Evolutionary conservation across 768 basidiomycete species (phyloP).

Genomic region (Hydnum rufescens): DNA sequence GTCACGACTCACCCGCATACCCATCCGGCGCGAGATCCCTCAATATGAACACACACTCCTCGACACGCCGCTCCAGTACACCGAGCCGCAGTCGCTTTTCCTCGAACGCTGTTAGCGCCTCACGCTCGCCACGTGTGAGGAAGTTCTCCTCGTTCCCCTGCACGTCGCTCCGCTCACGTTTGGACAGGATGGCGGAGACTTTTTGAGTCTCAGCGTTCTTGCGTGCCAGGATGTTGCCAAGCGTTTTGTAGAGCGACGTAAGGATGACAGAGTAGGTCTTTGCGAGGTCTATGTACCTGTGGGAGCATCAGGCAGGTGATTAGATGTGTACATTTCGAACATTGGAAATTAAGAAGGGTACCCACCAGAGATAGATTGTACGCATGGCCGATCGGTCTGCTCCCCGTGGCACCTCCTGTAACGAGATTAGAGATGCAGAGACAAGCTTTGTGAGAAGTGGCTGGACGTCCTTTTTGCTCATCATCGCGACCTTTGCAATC

Average conservation of each 20-base stretch:
- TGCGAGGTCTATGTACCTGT: slow-evolving; percentile 73
- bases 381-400: slow-evolving; percentile 76
- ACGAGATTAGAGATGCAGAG: slow-evolving; percentile 63
- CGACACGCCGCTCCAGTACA: slow-evolving; percentile 67
- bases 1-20: not conserved
- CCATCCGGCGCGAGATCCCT: slow-evolving; percentile 35
- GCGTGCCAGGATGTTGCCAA: slow-evolving; percentile 67
- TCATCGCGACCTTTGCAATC: slow-evolving; percentile 89
- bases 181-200: slow-evolving; percentile 42
- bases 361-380: slow-evolving; percentile 82
- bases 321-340: slow-evolving; percentile 2
- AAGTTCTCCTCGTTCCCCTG: slow-evolving; percentile 45
- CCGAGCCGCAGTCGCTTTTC: slow-evolving; percentile 51
- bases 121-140: slow-evolving; percentile 55
- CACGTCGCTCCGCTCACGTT: slow-evolving; percentile 66
- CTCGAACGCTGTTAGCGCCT: slow-evolving; percentile 55
- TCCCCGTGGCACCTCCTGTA: slow-evolving; percentile 83
- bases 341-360: not conserved
- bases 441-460: slow-evolving; percentile 61
- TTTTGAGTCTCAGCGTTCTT: slow-evolving; percentile 55
- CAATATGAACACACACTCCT: slow-evolving; percentile 76
- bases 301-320: slow-evolving; percentile 12
- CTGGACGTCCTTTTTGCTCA: slow-evolving; percentile 73
- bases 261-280: slow-evolving; percentile 67
- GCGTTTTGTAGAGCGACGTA: slow-evolving; percentile 65